Conservation (phyloP, 2,329 filamentous ascomycete species). For the Xenoacremonium recifei region DNA sequence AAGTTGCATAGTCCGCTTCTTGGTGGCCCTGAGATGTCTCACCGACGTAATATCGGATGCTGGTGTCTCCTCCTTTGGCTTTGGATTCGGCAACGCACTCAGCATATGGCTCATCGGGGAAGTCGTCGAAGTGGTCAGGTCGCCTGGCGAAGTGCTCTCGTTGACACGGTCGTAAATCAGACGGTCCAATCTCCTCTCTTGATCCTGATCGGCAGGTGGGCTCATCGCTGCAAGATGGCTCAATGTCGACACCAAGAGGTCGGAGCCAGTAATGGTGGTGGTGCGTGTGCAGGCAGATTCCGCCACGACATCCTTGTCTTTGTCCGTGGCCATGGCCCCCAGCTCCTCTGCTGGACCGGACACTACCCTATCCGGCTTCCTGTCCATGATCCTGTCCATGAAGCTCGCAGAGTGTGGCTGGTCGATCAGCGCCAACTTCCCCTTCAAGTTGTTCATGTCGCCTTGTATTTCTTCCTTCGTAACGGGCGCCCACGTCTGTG, state of each 20-base stretch:
- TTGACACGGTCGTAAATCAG: conserved; percentile 21
- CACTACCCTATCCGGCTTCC: too few species aligned
- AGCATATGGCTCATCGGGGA: conserved; percentile 17
- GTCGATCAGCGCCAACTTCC: conserved; percentile 7
- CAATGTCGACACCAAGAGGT: conserved; percentile 24
- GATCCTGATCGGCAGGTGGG: not conserved
- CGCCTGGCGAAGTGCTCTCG: conserved; percentile 14
- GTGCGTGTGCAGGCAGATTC: conserved; percentile 55
- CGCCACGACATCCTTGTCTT: conserved; percentile 16
- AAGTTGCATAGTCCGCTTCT: conserved; percentile 10
- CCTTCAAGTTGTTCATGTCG: conserved; percentile 11
- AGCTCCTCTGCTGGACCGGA: conserved; percentile 19
- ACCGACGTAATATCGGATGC: conserved; percentile 30
- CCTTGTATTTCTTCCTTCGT: conserved; percentile 13
- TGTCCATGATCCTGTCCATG: too few species aligned
- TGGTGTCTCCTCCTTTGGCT: conserved; percentile 15
- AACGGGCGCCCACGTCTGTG: conserved; percentile 3
- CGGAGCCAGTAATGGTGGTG: conserved; percentile 62
- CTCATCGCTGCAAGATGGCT: conserved; percentile 7
- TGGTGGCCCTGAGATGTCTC: conserved; percentile 11
- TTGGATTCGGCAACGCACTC: conserved; percentile 27
- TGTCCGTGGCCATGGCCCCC: conserved; percentile 20
- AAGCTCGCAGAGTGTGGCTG: too few species aligned
- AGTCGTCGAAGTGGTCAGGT: conserved; percentile 5
- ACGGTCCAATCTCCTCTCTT: conserved; percentile 11